Evolutionary conservation across 78 protist genomes (phyloP), one percentile per base, ranked within the genome.

Genomic region (Dictyostelium capitatum): DNA sequence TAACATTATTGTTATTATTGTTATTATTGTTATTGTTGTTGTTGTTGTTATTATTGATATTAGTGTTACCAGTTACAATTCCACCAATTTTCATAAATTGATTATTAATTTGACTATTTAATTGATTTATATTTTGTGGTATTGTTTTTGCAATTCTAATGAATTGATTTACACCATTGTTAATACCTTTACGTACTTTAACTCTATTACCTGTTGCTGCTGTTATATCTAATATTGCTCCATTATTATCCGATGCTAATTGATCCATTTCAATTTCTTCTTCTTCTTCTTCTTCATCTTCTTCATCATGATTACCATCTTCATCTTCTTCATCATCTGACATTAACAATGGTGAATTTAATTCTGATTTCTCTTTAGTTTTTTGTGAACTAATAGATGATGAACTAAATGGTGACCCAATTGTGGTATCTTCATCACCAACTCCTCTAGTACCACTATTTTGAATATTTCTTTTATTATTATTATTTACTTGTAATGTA

Each of bases 271-370:
- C 56, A 46, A 37, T 73, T 11, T 73, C 80, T 7, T 46, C 56
- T 1, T 73, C 54, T 32, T 37, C 78, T n/a, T 46, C 59, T n/a
- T 46, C 56, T 20, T 23, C 56, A 41, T 19, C 78, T 6, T 73
- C 59, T 73, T 46, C 56, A 17, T 30, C 51, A 15, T 70, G n/a
- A n/a, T n/a, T n/a, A n/a, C n/a, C 78, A 70, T 70, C 78, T 19
- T 41, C 32, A 19, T 23, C 30, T 6, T 62, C 23, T 37, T 37
- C 43, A 23, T 62, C 43, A 17, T 73, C 56, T 9, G 37, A 28
- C 7, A n/a, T 54, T 79, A 54, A n/a, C 19, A 50, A n/a, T 41
- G 70, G 65, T 54, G 69, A 53, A 53, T 41, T 23, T 41, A 25
- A 46, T 53, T 79, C 46, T 53, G 43, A 47, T 48, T 20, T 23